These are phyloP conservation scores for Colletotrichum musae DNA, from an alignment of 2,329 filamentous ascomycete species.

Conservation along the genomic window DNA sequence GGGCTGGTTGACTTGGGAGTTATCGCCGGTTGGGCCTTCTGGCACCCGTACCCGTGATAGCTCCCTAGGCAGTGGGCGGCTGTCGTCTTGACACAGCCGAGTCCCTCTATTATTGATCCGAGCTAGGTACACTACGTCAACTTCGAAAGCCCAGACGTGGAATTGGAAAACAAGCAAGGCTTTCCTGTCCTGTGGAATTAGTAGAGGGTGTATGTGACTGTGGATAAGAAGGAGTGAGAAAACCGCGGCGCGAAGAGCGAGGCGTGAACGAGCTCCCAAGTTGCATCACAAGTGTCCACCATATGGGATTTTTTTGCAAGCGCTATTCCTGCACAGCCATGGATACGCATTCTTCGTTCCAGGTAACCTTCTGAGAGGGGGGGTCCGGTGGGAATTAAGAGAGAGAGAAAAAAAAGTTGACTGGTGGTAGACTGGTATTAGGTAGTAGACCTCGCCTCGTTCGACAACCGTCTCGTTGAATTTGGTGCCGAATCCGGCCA, in stretches of 20 bases:
- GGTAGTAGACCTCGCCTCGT: slow-evolving; percentile 23
- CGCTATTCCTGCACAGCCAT: slow-evolving; percentile 32
- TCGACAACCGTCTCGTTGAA: slow-evolving; percentile 39
- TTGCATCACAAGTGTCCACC: slow-evolving; percentile 27
- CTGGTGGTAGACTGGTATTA: slow-evolving; percentile 1
- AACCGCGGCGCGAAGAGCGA: background rate
- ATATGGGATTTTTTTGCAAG: background rate
- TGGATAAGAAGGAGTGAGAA: background rate
- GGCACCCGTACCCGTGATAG: no score
- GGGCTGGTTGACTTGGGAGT: background rate
- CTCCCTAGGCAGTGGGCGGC: no score
- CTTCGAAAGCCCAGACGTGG: no score
- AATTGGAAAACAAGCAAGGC: no score
- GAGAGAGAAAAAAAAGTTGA: background rate
- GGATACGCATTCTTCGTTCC: slow-evolving; percentile 39
- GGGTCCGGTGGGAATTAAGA: slow-evolving; percentile 1
- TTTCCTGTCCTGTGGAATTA: background rate
- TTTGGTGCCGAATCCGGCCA: slow-evolving; percentile 48
- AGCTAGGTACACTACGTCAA: no score
- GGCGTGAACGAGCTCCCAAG: slow-evolving; percentile 8
- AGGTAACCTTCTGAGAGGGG: background rate
- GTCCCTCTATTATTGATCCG: no score
- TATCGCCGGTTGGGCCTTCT: background rate
- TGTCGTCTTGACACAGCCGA: background rate
- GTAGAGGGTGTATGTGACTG: background rate